A percentile compares a stretch with the other conserved stretches of the same genome.
Conservation (phyloP, 2,329 filamentous ascomycete species). For the Metarhizium album region DNA sequence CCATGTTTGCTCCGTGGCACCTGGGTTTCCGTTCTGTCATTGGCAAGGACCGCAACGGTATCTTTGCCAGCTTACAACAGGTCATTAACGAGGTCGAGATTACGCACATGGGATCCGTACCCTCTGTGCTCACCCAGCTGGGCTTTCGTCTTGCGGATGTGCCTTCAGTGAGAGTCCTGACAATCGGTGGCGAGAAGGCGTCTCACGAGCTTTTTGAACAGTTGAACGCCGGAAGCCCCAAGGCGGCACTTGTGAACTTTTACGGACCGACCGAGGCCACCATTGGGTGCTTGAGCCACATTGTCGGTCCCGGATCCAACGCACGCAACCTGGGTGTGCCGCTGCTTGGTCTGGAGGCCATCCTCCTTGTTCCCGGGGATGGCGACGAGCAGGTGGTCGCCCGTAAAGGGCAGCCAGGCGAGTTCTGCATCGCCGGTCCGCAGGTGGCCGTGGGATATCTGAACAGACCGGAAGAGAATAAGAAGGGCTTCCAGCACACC, state of each 20-base stretch:
- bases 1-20: conserved; percentile 12
- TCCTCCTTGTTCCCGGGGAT: conserved; percentile 7
- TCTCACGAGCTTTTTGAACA: conserved; percentile 51
- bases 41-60: conserved; percentile 2
- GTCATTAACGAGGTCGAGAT: conserved; percentile 41
- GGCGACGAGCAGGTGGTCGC: conserved; percentile 8
- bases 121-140: conserved; percentile 48
- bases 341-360: conserved; percentile 8
- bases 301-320: conserved; percentile 8
- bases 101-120: conserved; percentile 55
- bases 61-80: conserved; percentile 19
- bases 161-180: conserved; percentile 52
- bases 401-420: conserved; percentile 20
- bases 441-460: conserved; percentile 34
- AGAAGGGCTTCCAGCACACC: conserved; percentile 6
- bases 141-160: conserved; percentile 42
- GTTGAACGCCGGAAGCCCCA: too few species aligned
- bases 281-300: conserved; percentile 37
- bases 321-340: conserved; percentile 12
- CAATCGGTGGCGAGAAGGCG: conserved; percentile 55
- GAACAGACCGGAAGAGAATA: conserved; percentile 16
- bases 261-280: conserved; percentile 56
- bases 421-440: conserved; percentile 33
- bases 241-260: conserved; percentile 12
- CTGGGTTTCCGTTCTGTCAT: conserved; percentile 2